Conservation (phyloP, 495 filamentous ascomycete genomes). For the Penicillium roqueforti region DNA sequence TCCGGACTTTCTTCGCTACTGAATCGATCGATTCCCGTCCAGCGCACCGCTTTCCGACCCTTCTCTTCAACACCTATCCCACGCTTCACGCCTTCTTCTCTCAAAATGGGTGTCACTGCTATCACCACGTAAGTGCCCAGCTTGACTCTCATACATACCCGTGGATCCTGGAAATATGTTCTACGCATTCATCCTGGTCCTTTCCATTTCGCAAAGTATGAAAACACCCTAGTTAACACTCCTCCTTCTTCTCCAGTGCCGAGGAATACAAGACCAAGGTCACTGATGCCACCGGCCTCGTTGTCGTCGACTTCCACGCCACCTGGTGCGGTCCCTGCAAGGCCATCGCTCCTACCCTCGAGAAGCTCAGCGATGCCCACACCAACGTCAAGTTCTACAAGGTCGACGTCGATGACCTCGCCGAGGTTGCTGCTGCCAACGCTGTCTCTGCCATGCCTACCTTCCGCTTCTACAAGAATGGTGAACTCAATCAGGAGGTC, state of each 20-base stretch:
- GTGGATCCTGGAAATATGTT: neutral
- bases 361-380: constrained; percentile 56
- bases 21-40: constrained; percentile 20
- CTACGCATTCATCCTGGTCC: neutral
- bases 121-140: constrained; percentile 35
- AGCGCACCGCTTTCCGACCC: constrained; percentile 19
- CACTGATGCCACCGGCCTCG: constrained; percentile 43
- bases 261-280: constrained; percentile 49
- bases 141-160: neutral
- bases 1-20: constrained; percentile 25
- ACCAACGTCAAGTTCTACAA: constrained; percentile 72
- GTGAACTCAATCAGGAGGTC: constrained; percentile 63
- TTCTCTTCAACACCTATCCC: constrained; percentile 34
- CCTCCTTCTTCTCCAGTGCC: constrained; percentile 42
- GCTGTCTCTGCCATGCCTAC: constrained; percentile 94
- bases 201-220: neutral
- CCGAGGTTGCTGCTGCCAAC: constrained; percentile 72
- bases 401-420: constrained; percentile 83
- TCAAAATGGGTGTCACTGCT: constrained; percentile 46
- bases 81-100: constrained; percentile 45
- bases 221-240: neutral
- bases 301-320: constrained; percentile 85
- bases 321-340: constrained; percentile 97
- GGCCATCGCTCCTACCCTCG: constrained; percentile 71
- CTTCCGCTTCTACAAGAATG: constrained; percentile 80